Evolutionary conservation across 768 basidiomycete species (phyloP), one percentile per base, ranked within the genome.

Genomic region (Kwoniella botswanensis): DNA sequence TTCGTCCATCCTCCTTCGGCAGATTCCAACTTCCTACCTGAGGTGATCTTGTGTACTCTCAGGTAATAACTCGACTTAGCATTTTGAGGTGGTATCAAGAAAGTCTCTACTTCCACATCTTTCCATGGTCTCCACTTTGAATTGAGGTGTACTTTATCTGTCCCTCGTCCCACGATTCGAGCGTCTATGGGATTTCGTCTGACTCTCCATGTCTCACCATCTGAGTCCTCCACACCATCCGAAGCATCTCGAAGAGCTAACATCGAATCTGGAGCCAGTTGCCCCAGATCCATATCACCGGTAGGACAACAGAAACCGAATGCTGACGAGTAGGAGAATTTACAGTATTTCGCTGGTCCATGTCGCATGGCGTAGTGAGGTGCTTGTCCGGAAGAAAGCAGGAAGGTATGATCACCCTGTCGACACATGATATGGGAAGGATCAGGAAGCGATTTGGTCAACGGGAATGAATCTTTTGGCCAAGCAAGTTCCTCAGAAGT

Each of bases 281-380:
- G 91, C 71, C 92, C 90, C 52, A 92, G 86, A 6, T 88, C 89
- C 57, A 88, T 86, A 79, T 86, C 88, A 10, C 89, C 89, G 0
- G 89, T 88, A 6, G 91, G 89, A 11, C 91, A 90, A 73, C 88
- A 90, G 83, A 91, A 92, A 15, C 90, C 91, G 77, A 92, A 92
- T 5, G 90, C 87, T n/a, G 89, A 87, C 2, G 89, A 90, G 81
- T 93, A 92, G 1, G 90, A 88, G 67, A 91, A 86, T 81, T 92
- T 92, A 64, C 91, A 90, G 83, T 92, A 92, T 80, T 92, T 93
- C 24, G 90, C 90, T 9, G 90, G 89, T 74, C 89, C 89, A 77
- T 91, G 90, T 77, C 91, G 90, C 78, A 93, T 89, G 17, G 90
- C 88, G 81, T 92, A 93, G 58, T 90, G 90, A 73, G 91, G 91